Base-by-base conservation (phyloP, 768 basidiomycete genomes). In the Naganishia kalamii region DNA sequence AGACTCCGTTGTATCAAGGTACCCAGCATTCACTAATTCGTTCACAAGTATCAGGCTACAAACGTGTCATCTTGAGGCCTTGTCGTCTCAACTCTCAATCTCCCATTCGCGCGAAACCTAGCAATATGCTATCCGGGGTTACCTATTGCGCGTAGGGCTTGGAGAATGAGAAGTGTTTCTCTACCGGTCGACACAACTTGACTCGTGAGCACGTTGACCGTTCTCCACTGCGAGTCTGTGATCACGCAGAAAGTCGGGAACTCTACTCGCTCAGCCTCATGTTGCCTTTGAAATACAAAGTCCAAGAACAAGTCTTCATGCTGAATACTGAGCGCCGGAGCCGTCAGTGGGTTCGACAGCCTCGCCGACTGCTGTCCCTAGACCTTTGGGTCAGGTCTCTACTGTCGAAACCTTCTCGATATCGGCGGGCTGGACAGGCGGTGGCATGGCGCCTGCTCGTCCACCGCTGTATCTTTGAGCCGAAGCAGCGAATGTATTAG, bases 101-200 rank as follows among this genome's bases (percentile, higher is more conserved):
- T 44, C 43, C 74, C 74, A 75, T 0, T 52, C 40, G 19, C 64
- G 63, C 11, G 62, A 29, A 41, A 65, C 64, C 5, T 27, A 62
- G 10, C 74, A 72, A 30, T 71, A 71, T 60, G 11, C 74, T 73
- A 40, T 75, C 74, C 1, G n/a, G n/a, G 60, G 12, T 65, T 52
- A 3, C 68, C 74, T 10, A 62, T 63, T 21, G 68, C 63, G 17
- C 68, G 66, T 4, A 77, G 62, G 7, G 69, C 67, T 30, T 68
- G 66, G 0, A 77, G 70, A 23, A 77, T 70, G 47, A 70, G 63
- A 3, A 74, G 75, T 29, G 75, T 77, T 7, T 73, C 75, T n/a
- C n/a, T n/a, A n/a, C n/a, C n/a, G n/a, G n/a, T n/a, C n/a, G n/a
- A n/a, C n/a, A n/a, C n/a, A n/a, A n/a, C n/a, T n/a, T n/a, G n/a